A percentile compares a stretch with the other conserved stretches of the same genome.
These are phyloP conservation scores for Penicillium sumatraense DNA, from an alignment of 2,329 filamentous ascomycete genomes.

Conservation along the genomic window DNA sequence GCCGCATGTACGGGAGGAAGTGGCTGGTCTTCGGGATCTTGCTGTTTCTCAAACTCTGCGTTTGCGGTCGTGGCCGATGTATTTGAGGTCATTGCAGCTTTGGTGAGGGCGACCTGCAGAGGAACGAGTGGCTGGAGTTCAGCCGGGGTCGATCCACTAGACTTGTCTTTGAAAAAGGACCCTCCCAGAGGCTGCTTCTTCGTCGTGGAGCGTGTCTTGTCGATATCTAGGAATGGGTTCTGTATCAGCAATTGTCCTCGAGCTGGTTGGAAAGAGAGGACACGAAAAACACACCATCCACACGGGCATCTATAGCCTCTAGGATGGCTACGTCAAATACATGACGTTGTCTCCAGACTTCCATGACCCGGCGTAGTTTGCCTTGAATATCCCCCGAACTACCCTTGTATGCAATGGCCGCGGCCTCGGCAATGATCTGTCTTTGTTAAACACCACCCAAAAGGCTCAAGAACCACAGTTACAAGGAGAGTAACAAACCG, in stretches of 20 bases:
- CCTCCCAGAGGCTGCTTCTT: conserved; percentile 65
- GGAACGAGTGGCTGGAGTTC: conserved; percentile 79
- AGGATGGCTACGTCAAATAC: conserved; percentile 86
- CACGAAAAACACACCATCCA: conserved; percentile 67
- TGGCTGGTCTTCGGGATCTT: conserved; percentile 71
- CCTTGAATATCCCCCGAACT: conserved; percentile 82
- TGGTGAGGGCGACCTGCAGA: conserved; percentile 73
- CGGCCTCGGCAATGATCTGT: conserved; percentile 84
- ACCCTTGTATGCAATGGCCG: conserved; percentile 86
- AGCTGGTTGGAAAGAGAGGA: conserved; percentile 9
- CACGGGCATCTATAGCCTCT: conserved; percentile 75
- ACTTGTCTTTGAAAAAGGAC: conserved; percentile 70
- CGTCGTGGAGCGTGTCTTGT: conserved; percentile 56
- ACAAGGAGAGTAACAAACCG: conserved; percentile 50
- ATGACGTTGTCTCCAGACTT: conserved; percentile 86
- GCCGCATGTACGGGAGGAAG: conserved; percentile 91
- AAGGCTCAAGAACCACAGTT: not conserved
- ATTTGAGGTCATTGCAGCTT: conserved; percentile 70
- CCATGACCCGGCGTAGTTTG: conserved; percentile 85
- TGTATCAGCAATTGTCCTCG: conserved; percentile 3
- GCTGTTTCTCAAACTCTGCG: conserved; percentile 82
- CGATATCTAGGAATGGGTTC: conserved; percentile 53
- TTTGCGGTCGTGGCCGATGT: conserved; percentile 72
- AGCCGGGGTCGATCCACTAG: conserved; percentile 63
- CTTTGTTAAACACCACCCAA: conserved; percentile 24